Conservation (phyloP, 352 stramenopile species). For the Phytophthora colocasiae region DNA sequence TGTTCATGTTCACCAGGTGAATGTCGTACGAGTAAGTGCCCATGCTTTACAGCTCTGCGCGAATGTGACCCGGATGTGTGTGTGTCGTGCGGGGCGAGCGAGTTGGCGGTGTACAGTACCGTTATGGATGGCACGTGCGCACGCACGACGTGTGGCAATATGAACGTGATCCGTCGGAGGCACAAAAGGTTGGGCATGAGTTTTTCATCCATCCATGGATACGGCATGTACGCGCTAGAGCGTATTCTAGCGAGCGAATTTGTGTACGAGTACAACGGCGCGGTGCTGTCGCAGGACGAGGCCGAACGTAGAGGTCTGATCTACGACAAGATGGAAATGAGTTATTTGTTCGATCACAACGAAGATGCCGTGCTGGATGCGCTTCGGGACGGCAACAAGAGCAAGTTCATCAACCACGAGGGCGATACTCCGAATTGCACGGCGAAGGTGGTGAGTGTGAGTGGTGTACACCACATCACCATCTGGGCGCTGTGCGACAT, state of each 20-base stretch:
- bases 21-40: conserved; percentile 55
- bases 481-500: conserved; percentile 90
- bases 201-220: conserved; percentile 63
- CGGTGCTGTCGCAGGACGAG: conserved; percentile 67
- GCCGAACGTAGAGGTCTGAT: conserved; percentile 71
- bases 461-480: conserved; percentile 90
- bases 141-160: conserved; percentile 14
- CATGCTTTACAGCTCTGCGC: conserved; percentile 59
- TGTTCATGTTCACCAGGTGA: conserved; percentile 50
- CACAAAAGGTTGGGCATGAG: conserved; percentile 51
- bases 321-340: conserved; percentile 83
- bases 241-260: conserved; percentile 52
- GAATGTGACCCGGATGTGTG: conserved; percentile 72
- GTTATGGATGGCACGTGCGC: too few relatives aligned
- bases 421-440: conserved; percentile 71
- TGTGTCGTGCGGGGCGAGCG: conserved; percentile 50
- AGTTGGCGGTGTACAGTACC: conserved; percentile 27
- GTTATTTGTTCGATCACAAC: conserved; percentile 94
- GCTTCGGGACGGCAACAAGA: conserved; percentile 92
- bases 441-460: conserved; percentile 77
- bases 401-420: conserved; percentile 89
- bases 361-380: conserved; percentile 90
- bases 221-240: conserved; percentile 57
- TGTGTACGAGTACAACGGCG: conserved; percentile 69
- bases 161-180: conserved; percentile 28